phyloP scores from a whole-genome alignment of 2,329 filamentous ascomycete genomes.

The Fusarium burgessii region DNA sequence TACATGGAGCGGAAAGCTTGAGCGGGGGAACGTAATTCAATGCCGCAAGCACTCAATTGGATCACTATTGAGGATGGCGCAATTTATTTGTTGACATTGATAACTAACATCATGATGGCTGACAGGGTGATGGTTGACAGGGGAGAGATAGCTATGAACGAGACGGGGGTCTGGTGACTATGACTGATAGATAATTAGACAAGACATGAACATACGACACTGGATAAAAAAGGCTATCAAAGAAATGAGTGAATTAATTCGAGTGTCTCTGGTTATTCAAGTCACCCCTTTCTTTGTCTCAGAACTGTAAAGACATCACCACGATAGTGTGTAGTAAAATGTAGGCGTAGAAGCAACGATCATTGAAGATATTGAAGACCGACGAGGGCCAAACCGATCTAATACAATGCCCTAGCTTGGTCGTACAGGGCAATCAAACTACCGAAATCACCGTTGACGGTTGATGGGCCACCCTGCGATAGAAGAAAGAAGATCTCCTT shows the following conservation, averaged over 20 bases:
- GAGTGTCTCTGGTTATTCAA: conserved; percentile 11
- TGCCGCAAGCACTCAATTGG: neutral
- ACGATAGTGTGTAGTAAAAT: conserved; percentile 4
- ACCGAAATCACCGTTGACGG: conserved; percentile 15
- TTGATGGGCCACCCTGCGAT: conserved; percentile 32
- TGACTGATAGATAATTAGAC: conserved; percentile 7
- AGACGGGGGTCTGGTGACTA: conserved; percentile 27
- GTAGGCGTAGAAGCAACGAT: neutral
- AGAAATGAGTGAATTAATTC: conserved; percentile 9
- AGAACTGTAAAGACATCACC: neutral
- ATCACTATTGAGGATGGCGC: conserved; percentile 7
- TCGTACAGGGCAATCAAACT: conserved; percentile 41
- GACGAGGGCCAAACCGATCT: conserved; percentile 17
- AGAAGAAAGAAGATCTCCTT: conserved; percentile 23
- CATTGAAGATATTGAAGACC: conserved; percentile 8
- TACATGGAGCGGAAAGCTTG: neutral
- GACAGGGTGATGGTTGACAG: conserved; percentile 36
- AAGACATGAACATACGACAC: conserved; percentile 21
- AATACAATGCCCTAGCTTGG: conserved; percentile 24
- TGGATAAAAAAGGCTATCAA: conserved; percentile 3
- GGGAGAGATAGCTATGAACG: conserved; percentile 34
- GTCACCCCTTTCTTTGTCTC: conserved; percentile 24
- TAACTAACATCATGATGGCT: conserved; percentile 28
- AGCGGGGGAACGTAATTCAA: neutral
- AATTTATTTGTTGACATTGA: conserved; percentile 32